Evolutionary conservation across 495 filamentous ascomycete species (phyloP).

Genomic region (Podospora sp.): DNA sequence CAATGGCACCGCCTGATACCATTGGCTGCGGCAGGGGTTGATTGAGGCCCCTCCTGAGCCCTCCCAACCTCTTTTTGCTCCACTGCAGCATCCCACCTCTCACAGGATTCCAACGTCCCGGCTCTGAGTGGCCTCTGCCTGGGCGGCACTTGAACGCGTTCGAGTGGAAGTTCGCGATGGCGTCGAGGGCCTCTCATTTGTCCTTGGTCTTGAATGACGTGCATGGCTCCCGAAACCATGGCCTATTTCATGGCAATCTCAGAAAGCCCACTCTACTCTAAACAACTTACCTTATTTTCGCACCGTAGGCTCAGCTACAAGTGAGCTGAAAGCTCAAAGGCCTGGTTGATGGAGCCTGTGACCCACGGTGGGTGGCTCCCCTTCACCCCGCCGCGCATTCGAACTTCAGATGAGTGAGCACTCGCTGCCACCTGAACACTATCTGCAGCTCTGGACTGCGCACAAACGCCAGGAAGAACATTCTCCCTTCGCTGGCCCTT

Average conservation of each 20-base stretch:
- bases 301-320: neutral
- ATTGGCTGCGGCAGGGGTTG: conserved; percentile 30
- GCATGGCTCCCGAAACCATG: conserved; percentile 8
- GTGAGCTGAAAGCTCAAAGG: neutral
- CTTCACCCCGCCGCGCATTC: neutral
- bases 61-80: conserved; percentile 3
- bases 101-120: conserved; percentile 6
- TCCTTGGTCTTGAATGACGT: conserved; percentile 11
- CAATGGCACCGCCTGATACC: conserved; percentile 25
- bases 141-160: conserved; percentile 10
- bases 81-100: conserved; percentile 13
- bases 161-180: conserved; percentile 7
- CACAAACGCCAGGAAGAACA: neutral
- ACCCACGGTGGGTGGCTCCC: neutral
- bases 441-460: neutral
- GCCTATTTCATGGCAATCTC: neutral
- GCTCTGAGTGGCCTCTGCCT: conserved; percentile 8
- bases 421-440: conserved; percentile 1
- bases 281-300: neutral
- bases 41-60: neutral
- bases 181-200: conserved; percentile 9
- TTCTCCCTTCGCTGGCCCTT: neutral
- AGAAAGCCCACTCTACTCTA: neutral
- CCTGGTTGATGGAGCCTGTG: neutral
- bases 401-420: conserved; percentile 6